Base-by-base conservation (phyloP, 1,284 basidiomycete genomes). In the Microbotryum intermedium region DNA sequence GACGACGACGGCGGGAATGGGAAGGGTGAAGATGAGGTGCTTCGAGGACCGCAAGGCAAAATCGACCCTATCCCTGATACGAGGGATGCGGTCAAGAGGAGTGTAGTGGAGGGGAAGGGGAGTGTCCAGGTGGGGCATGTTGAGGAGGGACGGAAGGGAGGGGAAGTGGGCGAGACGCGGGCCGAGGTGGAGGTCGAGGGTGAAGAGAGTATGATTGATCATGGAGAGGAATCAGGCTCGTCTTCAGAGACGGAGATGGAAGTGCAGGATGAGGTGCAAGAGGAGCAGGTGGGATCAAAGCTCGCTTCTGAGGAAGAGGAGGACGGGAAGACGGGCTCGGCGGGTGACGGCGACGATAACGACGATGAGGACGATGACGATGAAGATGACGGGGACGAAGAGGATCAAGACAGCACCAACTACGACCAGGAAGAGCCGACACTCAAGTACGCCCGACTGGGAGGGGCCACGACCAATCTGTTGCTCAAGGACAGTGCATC, bases 401-500 rank as follows among this genome's bases (percentile, higher is more conserved):
- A 69, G 5, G 65, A 60, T 7, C 56, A 59, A 18, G 67, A 65
- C 5, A 59, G 63, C 4, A 62, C 58, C 4, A 59, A 60, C 6
- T 65, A 67, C 1, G 63, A 67, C 6, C 62, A 67, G 4, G 69
- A 70, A 13, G 72, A 74, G 59, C 72, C 70, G 9, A 82, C 88
- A 0, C 81, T 97, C 71, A 97, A 97, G 74, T 97, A 97, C 73
- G 84, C 87, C 66, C 81, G 87, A 50, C 80, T 97, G 55, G 81
- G 82, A 48, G 88, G 63, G 3, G 78, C 83, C 3, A 78, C 88
- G 46, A 81, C 83, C 3, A 87, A 90, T 69, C 77, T 97, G n/a
- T 80, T 97, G 53, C 84, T 83, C 75, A 90, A 87, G 72, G 93
- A 97, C 73, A 86, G 87, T 21, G 88, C 86, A 1, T 91, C 90